Evolutionary conservation across 1,284 basidiomycete species (phyloP).

Genomic region (Marasmius tenuissimus): DNA sequence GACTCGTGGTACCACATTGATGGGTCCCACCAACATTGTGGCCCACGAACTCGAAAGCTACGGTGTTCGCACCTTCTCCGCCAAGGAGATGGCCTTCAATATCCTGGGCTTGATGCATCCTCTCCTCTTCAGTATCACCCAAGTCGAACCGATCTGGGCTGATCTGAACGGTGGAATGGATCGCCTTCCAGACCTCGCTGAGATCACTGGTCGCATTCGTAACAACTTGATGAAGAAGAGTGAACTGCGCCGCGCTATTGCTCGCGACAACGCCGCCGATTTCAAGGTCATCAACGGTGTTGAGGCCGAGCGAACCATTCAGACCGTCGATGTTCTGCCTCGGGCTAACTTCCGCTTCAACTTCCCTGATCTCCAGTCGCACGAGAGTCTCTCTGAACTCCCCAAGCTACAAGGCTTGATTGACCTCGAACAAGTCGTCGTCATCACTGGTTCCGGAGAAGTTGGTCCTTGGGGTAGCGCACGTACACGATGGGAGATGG

Average conservation of each 20-base stretch:
- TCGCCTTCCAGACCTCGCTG: conserved; percentile 91
- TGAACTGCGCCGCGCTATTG: conserved; percentile 89
- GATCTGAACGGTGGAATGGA: conserved; percentile 98
- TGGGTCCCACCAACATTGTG: conserved; percentile 94
- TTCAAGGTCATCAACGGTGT: conserved; percentile 91
- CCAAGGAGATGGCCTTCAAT: conserved; percentile 99
- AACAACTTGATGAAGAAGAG: conserved; percentile 77
- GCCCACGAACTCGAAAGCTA: conserved; percentile 93
- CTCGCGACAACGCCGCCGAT: conserved; percentile 92
- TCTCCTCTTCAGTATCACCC: conserved; percentile 99
- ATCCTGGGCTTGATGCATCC: conserved; percentile 99
- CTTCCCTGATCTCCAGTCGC: conserved; percentile 80
- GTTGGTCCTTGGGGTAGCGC: conserved; percentile 99
- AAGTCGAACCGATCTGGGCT: conserved; percentile 99
- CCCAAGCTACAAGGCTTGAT: conserved; percentile 81
- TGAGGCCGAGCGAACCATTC: conserved; percentile 91
- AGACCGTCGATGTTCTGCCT: conserved; percentile 91
- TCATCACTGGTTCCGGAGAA: conserved; percentile 96
- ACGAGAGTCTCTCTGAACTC: conserved; percentile 70
- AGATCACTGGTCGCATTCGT: conserved; percentile 88
- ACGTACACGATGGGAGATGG: conserved; percentile 99
- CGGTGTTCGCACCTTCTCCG: conserved; percentile 96
- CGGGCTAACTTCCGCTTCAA: conserved; percentile 97
- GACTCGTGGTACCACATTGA: conserved; percentile 98
- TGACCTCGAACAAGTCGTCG: conserved; percentile 94